phyloP scores from a whole-genome alignment of 257 asterid species.

The Salvia splendens region DNA sequence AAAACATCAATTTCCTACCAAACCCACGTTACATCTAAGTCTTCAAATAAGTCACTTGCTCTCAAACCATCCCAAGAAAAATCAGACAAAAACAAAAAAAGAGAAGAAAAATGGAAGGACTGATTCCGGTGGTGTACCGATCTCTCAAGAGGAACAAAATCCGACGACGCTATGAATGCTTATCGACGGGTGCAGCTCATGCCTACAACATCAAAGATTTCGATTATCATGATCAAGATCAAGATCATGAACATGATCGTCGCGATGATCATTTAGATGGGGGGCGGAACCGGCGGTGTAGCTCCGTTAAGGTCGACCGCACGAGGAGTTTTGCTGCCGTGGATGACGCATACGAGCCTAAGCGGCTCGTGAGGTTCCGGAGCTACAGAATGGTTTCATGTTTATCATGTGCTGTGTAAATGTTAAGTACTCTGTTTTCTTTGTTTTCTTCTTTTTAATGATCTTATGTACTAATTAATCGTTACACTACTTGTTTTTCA shows the following conservation, averaged over 20 bases:
- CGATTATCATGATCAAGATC: slow-evolving; percentile 4
- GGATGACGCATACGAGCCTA: slow-evolving; percentile 30
- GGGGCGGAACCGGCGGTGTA: slow-evolving; percentile 41
- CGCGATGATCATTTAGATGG: slow-evolving; percentile 1
- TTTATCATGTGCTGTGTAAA: slow-evolving; percentile 42
- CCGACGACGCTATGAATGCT: slow-evolving; percentile 56
- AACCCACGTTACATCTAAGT: slow-evolving; percentile 35
- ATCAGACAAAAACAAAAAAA: background rate
- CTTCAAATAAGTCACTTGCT: slow-evolving; percentile 27
- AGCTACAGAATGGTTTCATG: slow-evolving; percentile 57
- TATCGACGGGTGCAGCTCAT: slow-evolving; percentile 47
- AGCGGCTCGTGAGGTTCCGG: slow-evolving; percentile 46
- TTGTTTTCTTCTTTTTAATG: background rate
- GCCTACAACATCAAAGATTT: slow-evolving; percentile 39
- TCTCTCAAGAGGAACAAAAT: slow-evolving; percentile 54
- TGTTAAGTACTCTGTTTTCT: background rate
- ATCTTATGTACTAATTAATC: too few relatives aligned
- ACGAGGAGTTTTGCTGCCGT: slow-evolving; percentile 19
- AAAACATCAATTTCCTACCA: slow-evolving; percentile 33
- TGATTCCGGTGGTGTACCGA: slow-evolving; percentile 66
- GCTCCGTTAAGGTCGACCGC: slow-evolving; percentile 41
- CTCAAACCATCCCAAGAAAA: background rate
- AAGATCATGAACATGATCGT: too few relatives aligned
- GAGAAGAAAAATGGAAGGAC: slow-evolving; percentile 60
- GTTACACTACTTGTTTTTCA: too few relatives aligned